These are phyloP conservation scores for Boletus subparvulus DNA, from an alignment of 768 basidiomycete genomes.

Conservation along the genomic window DNA sequence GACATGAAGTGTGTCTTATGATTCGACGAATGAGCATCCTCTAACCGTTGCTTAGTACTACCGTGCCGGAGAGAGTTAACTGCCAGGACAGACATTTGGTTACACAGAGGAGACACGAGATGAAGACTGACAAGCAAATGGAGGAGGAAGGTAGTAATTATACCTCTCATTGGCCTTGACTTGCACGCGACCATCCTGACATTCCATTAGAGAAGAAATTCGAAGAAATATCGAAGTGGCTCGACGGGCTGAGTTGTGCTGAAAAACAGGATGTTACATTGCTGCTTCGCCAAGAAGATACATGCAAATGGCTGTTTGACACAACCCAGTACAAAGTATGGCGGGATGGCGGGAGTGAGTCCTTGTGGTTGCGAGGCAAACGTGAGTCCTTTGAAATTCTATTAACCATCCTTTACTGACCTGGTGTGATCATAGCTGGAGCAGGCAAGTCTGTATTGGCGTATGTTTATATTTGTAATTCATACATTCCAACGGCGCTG, in stretches of 20 bases:
- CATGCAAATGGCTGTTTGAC: slow-evolving; percentile 4
- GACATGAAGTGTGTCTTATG: background rate
- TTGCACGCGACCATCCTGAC: background rate
- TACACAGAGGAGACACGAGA: background rate
- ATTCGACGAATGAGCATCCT: background rate
- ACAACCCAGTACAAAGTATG: slow-evolving; percentile 1
- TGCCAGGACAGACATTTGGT: background rate
- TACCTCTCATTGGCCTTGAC: too few species aligned
- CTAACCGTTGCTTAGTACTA: background rate
- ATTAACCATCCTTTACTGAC: background rate
- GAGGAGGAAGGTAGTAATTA: background rate
- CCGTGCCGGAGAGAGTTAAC: too few species aligned
- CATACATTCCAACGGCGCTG: background rate
- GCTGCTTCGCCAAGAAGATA: background rate
- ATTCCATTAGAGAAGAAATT: background rate
- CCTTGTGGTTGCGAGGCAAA: slow-evolving; percentile 8
- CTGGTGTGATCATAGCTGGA: background rate
- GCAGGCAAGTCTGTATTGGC: slow-evolving; percentile 9
- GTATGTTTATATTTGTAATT: background rate
- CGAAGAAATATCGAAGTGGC: background rate
- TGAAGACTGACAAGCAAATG: background rate
- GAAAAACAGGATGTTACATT: slow-evolving; percentile 2
- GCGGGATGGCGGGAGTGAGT: background rate
- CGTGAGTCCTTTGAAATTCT: background rate
- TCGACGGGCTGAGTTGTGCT: slow-evolving; percentile 1